These are phyloP conservation scores for Pseudognaphalium luteoalbum DNA, from an alignment of 129 eudicot species.

Conservation along the genomic window DNA sequence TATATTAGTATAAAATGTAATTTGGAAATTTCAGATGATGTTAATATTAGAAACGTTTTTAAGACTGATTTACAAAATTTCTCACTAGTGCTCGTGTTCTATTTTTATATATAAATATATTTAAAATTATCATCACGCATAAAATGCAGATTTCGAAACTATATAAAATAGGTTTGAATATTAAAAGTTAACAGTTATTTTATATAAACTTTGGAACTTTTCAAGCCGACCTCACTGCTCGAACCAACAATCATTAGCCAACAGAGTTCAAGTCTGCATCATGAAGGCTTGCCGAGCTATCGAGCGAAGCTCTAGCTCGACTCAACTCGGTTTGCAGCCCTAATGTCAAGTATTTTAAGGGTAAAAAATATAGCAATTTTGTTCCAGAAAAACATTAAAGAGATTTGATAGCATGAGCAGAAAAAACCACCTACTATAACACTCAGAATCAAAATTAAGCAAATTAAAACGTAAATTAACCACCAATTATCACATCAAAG, in stretches of 20 bases:
- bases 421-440: neutral
- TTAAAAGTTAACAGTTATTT: no score
- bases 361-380: neutral
- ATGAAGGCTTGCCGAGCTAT: neutral
- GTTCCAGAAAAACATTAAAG: neutral
- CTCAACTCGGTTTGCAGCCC: neutral
- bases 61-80: neutral
- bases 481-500: neutral
- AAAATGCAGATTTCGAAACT: no score
- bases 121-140: no score
- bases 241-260: neutral
- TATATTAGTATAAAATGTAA: no score
- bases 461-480: neutral
- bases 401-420: neutral
- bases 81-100: neutral
- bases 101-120: no score
- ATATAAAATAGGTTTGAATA: no score
- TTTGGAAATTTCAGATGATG: neutral
- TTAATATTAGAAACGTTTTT: neutral
- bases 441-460: neutral
- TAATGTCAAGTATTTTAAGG: conserved; percentile 1
- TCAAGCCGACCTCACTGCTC: neutral
- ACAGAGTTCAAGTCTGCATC: no score
- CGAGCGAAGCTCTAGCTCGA: no score
- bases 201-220: no score